Evolutionary conservation across 2,329 filamentous ascomycete species (phyloP), one percentile per base, ranked within the genome.

Genomic region (Ophiocordyceps unilateralis): DNA sequence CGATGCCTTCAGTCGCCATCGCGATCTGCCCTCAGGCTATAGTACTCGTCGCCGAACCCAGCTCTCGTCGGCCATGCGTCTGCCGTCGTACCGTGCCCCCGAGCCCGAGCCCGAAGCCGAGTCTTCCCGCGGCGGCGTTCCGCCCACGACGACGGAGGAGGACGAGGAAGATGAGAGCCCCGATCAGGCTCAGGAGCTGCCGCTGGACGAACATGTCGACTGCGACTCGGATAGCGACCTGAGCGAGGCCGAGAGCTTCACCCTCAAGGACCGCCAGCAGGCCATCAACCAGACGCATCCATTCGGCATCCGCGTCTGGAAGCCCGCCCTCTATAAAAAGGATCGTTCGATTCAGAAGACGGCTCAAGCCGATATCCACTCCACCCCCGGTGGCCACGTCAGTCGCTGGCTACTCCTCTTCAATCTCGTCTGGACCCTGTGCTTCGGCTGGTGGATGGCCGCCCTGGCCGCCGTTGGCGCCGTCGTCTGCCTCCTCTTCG

Each of bases 211-310:
- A 14, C 66, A 66, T 19, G 62, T 66, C 11, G 73, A 74, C 40
- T 74, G 73, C 37, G 77, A 81, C 10, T 82, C 83, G 19, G 80
- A 83, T 26, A 78, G 66, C 45, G 78, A 83, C 46, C 55, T 88
- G 42, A 95, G 89, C 59, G 91, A 96, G 53, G 83, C 91, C 1
- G 91, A 95, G 64, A 96, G 89, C 65, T 98, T 98, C 59, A 98
- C 91, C 0, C 73, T 98, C 53, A 94, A 93, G 60, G 91, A 98
- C 60, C 78, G 91, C 44, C 91, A 98, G 63, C 80, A 94, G 58
- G 91, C 91, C 50, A 98, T 98, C 69, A 98, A 98, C 64, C 82
- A 94, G 60, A 98, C 91, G 1, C 91, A 98, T 68, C 91, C 91
- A 1, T 98, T 98, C 54, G 91, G 91, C 69, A 96, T 98, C 58